Evolutionary conservation across 768 basidiomycete genomes (phyloP), one percentile per base, ranked within the genome.

Genomic region (Myochromella boudieri): DNA sequence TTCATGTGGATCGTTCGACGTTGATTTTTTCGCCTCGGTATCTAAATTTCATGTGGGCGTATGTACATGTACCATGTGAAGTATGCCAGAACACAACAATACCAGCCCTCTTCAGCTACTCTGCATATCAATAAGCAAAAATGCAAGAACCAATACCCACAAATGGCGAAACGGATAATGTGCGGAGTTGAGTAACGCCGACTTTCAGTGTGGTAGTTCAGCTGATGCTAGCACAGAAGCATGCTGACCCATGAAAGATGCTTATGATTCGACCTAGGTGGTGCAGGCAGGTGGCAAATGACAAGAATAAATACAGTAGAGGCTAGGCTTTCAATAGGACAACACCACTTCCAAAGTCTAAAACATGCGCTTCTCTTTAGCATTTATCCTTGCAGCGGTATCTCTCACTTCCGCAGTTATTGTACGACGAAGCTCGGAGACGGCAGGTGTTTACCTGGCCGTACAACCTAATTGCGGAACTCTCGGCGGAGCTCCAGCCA

Each of bases 381-480:
- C 26, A 29, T 38, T 54, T 15, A n/a, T 59, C 18, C 50, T 62
- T 44, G 47, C 55, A 28, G 49, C 52, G 9, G 46, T 60, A 41
- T 60, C 54, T 24, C 34, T 51, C 32, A 44, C 53, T 32, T 60
- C 51, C 20, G 61, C 61, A 20, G 44, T 48, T 56, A 14, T 21
- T 46, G 38, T 54, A 46, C 37, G 51, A 40, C 37, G 34, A 27
- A 31, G 31, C 14, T 31, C 49, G 33, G 40, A 15, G 37, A 39
- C 46, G 15, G 12, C 49, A 38, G 51, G 38, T 40, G 60, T 68
- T 10, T 55, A 56, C 15, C 67, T 81, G 31, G 77, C 74, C 14
- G 68, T 81, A 3, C 62, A 63, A 20, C 78, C 78, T 2, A 62
- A 60, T 5, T 81, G 78, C 21, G 77, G 75, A 18, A 59, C 55